phyloP scores from a whole-genome alignment of 1,284 basidiomycete species.

The Naganishia liquefaciens region DNA sequence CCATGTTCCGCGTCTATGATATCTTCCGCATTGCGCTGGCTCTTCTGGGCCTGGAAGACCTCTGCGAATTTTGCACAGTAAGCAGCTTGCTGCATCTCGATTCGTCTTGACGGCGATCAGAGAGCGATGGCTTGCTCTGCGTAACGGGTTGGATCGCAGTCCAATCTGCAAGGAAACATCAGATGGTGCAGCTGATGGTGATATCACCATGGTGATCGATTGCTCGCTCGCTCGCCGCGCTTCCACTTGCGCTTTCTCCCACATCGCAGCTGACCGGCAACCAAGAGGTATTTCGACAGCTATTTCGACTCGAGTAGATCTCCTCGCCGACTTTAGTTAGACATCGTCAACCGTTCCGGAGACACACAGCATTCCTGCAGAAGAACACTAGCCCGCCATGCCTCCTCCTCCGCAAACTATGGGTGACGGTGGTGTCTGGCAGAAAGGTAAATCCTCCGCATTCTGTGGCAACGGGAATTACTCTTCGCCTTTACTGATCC shows the following conservation, averaged over 20 bases:
- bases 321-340: neutral
- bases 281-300: neutral
- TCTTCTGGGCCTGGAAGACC: conserved; percentile 22
- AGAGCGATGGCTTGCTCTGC: no score
- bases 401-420: conserved; percentile 34
- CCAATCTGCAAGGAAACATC: neutral
- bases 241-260: conserved; percentile 15
- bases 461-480: neutral
- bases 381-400: conserved; percentile 8
- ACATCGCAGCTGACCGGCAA: conserved; percentile 14
- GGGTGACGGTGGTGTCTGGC: conserved; percentile 34
- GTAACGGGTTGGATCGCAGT: neutral
- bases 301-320: neutral
- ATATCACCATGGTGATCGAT: neutral
- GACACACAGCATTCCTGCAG: neutral
- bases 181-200: neutral
- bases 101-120: neutral
- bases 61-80: conserved; percentile 25
- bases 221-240: neutral
- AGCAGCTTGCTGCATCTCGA: conserved; percentile 7
- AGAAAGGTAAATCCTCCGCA: conserved; percentile 28
- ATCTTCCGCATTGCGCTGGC: neutral
- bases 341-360: no score
- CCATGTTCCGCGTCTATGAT: conserved; percentile 17
- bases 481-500: neutral